Conservation (phyloP, 805 yeast species). For the Nakazawaea holstii region DNA sequence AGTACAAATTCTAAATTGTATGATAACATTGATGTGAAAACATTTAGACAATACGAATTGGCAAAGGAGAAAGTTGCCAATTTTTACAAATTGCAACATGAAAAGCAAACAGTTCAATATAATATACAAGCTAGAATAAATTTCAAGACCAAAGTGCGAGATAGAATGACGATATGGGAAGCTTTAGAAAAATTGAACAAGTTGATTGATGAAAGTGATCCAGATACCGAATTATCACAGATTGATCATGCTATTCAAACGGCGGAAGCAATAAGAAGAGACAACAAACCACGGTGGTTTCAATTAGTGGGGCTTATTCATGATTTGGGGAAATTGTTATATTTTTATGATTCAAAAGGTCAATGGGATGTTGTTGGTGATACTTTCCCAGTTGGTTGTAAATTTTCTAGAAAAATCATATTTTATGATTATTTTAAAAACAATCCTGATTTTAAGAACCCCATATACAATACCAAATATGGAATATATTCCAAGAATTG, state of each 20-base stretch:
- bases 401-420: conserved; percentile 52
- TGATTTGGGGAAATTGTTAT: conserved; percentile 63
- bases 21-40: conserved; percentile 25
- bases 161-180: conserved; percentile 68
- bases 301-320: conserved; percentile 69
- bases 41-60: conserved; percentile 60
- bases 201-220: conserved; percentile 66
- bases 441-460: conserved; percentile 59
- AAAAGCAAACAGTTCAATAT: conserved; percentile 65
- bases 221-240: conserved; percentile 70
- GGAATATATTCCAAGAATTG: conserved; percentile 63
- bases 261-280: conserved; percentile 67
- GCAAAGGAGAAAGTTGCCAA: conserved; percentile 64
- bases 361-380: conserved; percentile 84
- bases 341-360: conserved; percentile 66
- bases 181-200: conserved; percentile 58
- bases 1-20: conserved; percentile 17
- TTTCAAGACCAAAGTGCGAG: conserved; percentile 63
- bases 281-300: conserved; percentile 70
- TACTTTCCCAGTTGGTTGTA: conserved; percentile 73
- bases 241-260: conserved; percentile 74
- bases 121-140: conserved; percentile 67
- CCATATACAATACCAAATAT: conserved; percentile 58
- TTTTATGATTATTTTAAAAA: conserved; percentile 53
- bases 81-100: conserved; percentile 66